These are phyloP conservation scores for Fennellomyces sp. DNA, from an alignment of 371 early-diverging fungal genomes.

Conservation along the genomic window DNA sequence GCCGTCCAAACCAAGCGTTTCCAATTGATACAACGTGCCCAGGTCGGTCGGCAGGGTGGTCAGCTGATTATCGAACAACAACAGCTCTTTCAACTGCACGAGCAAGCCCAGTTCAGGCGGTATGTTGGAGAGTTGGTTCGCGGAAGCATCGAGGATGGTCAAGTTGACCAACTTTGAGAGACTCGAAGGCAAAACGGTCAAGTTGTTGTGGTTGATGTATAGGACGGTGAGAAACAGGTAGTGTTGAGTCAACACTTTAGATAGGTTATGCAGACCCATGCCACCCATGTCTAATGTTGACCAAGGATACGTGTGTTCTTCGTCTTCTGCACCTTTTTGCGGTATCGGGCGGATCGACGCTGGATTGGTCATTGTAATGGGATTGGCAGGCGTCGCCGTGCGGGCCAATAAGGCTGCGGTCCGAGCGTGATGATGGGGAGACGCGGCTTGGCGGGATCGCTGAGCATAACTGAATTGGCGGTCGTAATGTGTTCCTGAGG, in stretches of 20 bases:
- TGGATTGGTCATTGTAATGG: not conserved
- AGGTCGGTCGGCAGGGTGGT: constrained; percentile 90
- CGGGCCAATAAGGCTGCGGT: constrained; percentile 72
- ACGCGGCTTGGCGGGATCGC: constrained; percentile 73
- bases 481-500: constrained; percentile 55
- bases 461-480: constrained; percentile 75
- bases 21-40: constrained; percentile 92
- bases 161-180: constrained; percentile 71
- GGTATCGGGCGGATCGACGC: not conserved
- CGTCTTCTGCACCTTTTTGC: not conserved
- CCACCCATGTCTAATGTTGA: constrained; percentile 90
- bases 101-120: constrained; percentile 94
- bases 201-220: constrained; percentile 93
- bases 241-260: constrained; percentile 64
- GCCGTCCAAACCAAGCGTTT: constrained; percentile 94
- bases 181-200: constrained; percentile 76
- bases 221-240: constrained; percentile 89
- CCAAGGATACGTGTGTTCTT: constrained; percentile 54
- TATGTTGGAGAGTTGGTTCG: constrained; percentile 85
- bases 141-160: constrained; percentile 81
- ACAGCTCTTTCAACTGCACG: constrained; percentile 81
- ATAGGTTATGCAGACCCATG: constrained; percentile 85
- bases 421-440: constrained; percentile 90
- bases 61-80: constrained; percentile 94
- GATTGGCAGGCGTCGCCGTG: constrained; percentile 23